Evolutionary conservation across 2,329 filamentous ascomycete species (phyloP).

Genomic region (Pestalotiopsis fici): DNA sequence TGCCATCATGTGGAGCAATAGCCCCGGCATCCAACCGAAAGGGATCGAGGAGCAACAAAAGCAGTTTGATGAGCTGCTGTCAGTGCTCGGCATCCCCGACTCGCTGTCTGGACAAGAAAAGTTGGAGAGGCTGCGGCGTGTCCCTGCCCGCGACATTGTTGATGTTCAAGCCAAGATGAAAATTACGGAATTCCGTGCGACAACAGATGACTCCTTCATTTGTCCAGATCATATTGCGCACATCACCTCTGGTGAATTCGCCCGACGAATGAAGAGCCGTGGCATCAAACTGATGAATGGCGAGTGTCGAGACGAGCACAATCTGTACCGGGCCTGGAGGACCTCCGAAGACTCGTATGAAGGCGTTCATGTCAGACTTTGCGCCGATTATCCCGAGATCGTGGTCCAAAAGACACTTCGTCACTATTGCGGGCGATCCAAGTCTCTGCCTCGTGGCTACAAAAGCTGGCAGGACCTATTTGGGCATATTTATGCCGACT

Average conservation of each 20-base stretch:
- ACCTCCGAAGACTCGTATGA: slow-evolving; percentile 10
- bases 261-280: slow-evolving; percentile 13
- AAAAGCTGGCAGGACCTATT: slow-evolving; percentile 13
- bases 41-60: slow-evolving; percentile 16
- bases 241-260: slow-evolving; percentile 12
- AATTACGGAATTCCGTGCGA: slow-evolving; percentile 13
- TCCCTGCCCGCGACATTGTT: slow-evolving; percentile 4
- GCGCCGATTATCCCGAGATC: slow-evolving; percentile 9
- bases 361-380: slow-evolving; percentile 9
- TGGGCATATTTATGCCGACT: slow-evolving; percentile 10
- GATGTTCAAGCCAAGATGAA: slow-evolving; percentile 10
- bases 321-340: slow-evolving; percentile 12
- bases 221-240: neutral
- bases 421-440: slow-evolving; percentile 6
- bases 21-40: slow-evolving; percentile 12
- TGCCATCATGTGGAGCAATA: slow-evolving; percentile 42
- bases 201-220: slow-evolving; percentile 10
- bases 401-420: slow-evolving; percentile 1
- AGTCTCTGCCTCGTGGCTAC: neutral
- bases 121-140: slow-evolving; percentile 1
- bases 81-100: slow-evolving; percentile 7
- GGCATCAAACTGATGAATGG: slow-evolving; percentile 14
- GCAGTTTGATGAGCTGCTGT: slow-evolving; percentile 14
- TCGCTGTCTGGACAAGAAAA: neutral
- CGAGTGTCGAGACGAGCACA: slow-evolving; percentile 13